A percentile compares a stretch with the other conserved stretches of the same genome.
These are phyloP conservation scores for Mycena vulgaris DNA, from an alignment of 768 basidiomycete species.

Conservation along the genomic window DNA sequence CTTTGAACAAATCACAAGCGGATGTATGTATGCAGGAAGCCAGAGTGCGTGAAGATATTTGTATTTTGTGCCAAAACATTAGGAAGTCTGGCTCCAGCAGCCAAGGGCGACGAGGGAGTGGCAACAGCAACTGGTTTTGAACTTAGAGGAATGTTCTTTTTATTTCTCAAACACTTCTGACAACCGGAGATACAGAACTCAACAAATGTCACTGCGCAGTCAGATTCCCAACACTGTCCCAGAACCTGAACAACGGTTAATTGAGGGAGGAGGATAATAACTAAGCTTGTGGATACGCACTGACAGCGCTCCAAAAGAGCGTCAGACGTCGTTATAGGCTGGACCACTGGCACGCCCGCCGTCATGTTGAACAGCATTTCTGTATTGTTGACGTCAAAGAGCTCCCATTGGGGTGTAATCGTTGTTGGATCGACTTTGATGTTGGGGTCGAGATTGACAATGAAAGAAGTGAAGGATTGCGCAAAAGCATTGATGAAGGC, in stretches of 20 bases:
- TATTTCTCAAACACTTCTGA: too few relatives aligned
- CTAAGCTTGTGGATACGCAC: slow-evolving; percentile 18
- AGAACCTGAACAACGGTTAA: slow-evolving; percentile 20
- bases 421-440: too few relatives aligned
- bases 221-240: slow-evolving; percentile 32
- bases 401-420: slow-evolving; percentile 29
- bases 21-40: too few relatives aligned
- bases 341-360: slow-evolving; percentile 14
- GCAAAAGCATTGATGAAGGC: slow-evolving; percentile 34
- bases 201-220: slow-evolving; percentile 27
- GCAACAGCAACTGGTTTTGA: too few relatives aligned
- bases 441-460: slow-evolving; percentile 30
- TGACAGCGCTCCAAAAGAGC: slow-evolving; percentile 28
- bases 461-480: slow-evolving; percentile 35
- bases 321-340: slow-evolving; percentile 10
- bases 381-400: slow-evolving; percentile 1
- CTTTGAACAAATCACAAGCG: too few relatives aligned
- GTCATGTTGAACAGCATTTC: slow-evolving; percentile 37
- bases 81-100: too few relatives aligned
- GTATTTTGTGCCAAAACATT: too few relatives aligned
- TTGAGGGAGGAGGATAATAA: not conserved
- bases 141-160: too few relatives aligned
- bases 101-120: too few relatives aligned
- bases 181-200: too few relatives aligned
- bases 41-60: too few relatives aligned